A percentile compares a stretch with the other conserved stretches of the same genome.
These are phyloP conservation scores for Xylaria acuta DNA, from an alignment of 495 filamentous ascomycete genomes.

Conservation along the genomic window DNA sequence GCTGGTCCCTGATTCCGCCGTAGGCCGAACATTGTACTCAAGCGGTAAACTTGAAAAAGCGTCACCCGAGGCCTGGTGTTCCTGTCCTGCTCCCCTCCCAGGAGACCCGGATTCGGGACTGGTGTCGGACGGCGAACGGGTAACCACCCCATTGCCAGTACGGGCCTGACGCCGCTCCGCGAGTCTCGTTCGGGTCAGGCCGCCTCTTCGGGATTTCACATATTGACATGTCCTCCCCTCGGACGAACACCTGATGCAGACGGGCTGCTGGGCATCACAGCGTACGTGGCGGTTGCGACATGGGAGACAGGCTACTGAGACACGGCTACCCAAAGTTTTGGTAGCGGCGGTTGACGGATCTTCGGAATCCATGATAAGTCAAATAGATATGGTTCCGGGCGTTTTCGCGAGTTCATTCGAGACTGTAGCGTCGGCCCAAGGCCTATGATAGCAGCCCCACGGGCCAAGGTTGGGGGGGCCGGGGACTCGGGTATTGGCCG, in stretches of 20 bases:
- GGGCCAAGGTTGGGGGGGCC: neutral
- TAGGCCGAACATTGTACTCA: neutral
- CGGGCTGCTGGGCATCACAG: slow-evolving; percentile 59
- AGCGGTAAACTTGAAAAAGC: neutral
- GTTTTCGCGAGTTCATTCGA: neutral
- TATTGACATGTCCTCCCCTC: slow-evolving; percentile 55
- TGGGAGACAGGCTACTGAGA: slow-evolving; percentile 61
- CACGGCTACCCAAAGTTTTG: slow-evolving; percentile 37
- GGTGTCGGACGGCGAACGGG: slow-evolving; percentile 29
- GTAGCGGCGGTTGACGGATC: slow-evolving; percentile 27
- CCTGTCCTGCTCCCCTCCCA: neutral
- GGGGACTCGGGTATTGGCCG: slow-evolving; percentile 14
- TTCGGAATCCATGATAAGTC: slow-evolving; percentile 16
- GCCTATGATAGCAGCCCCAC: neutral
- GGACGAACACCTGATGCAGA: slow-evolving; percentile 50
- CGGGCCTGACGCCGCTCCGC: slow-evolving; percentile 35
- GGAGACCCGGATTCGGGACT: slow-evolving; percentile 13
- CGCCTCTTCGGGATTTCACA: slow-evolving; percentile 55
- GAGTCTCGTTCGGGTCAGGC: slow-evolving; percentile 41
- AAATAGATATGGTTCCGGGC: neutral
- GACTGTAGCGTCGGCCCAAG: neutral
- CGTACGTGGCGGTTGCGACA: slow-evolving; percentile 64
- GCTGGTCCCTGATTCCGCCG: neutral
- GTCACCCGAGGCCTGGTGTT: neutral
- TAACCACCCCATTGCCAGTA: slow-evolving; percentile 32